Percentiles rank a stretch among this genome's conserved stretches.
Conservation (phyloP, 805 yeast species). For the Wickerhamomyces silvicola region DNA sequence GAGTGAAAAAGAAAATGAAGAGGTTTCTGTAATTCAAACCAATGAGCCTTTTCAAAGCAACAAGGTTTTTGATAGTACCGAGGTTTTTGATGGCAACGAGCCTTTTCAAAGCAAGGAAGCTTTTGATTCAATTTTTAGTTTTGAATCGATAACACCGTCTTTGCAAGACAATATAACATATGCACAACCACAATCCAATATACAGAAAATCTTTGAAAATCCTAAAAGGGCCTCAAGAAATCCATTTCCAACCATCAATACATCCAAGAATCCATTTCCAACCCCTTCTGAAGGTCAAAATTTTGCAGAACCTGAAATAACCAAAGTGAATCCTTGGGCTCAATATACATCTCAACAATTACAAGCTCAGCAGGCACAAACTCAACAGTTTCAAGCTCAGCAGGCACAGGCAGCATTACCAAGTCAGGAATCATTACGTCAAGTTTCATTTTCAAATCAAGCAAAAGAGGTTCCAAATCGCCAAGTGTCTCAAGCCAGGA, state of each 20-base stretch:
- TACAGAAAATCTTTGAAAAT: too few species aligned
- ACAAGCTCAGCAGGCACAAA: conserved; percentile 1
- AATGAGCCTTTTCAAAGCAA: too few species aligned
- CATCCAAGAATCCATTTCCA: conserved; percentile 16
- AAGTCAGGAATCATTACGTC: too few species aligned
- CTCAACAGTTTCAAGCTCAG: conserved; percentile 2
- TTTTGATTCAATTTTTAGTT: conserved; percentile 16
- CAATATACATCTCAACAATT: conserved; percentile 5
- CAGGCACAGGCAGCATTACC: too few species aligned
- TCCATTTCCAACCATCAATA: conserved; percentile 13
- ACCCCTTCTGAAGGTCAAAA: conserved; percentile 6
- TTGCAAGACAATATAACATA: neutral
- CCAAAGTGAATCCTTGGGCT: conserved; percentile 20
- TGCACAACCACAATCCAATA: conserved; percentile 1
- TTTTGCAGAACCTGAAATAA: conserved; percentile 8
- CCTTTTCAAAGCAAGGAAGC: too few species aligned
- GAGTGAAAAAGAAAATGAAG: neutral
- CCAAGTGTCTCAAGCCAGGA: neutral
- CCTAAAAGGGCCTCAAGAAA: too few species aligned
- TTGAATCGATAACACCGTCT: conserved; percentile 2
- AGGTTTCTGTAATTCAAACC: too few species aligned
- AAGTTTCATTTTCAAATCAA: too few species aligned
- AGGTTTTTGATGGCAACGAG: too few species aligned
- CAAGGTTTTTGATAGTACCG: neutral
- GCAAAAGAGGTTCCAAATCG: too few species aligned